phyloP scores from a whole-genome alignment of 257 asterid genomes.

The Solanum arcanum region DNA sequence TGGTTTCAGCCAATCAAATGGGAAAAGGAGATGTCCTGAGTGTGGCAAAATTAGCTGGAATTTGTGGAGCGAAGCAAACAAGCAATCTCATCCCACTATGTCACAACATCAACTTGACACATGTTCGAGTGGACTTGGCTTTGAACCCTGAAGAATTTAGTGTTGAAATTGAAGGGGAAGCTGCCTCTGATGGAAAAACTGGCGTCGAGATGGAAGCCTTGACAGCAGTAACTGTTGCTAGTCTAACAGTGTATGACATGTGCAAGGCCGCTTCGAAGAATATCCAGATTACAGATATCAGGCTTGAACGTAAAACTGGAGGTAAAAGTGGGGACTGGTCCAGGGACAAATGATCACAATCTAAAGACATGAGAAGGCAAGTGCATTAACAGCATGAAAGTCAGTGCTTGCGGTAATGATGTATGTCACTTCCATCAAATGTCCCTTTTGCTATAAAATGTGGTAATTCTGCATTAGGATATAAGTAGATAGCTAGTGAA shows the following conservation, averaged over 20 bases:
- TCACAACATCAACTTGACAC: conserved; percentile 60
- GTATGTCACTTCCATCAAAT: background rate
- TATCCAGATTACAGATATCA: conserved; percentile 45
- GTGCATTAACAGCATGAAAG: background rate
- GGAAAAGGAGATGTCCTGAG: conserved; percentile 75
- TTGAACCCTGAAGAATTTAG: conserved; percentile 44
- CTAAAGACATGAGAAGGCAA: background rate
- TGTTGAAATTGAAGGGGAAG: conserved; percentile 37
- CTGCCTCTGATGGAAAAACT: conserved; percentile 23
- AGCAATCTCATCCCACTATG: conserved; percentile 77
- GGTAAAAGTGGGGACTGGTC: conserved; percentile 87
- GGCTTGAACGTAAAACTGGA: conserved; percentile 64
- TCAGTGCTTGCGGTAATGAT: background rate
- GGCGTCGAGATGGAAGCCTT: conserved; percentile 95
- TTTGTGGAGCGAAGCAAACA: conserved; percentile 69
- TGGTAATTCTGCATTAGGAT: background rate
- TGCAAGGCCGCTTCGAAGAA: conserved; percentile 82
- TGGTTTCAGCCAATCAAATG: conserved; percentile 71
- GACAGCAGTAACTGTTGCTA: conserved; percentile 66
- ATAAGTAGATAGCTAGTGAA: background rate
- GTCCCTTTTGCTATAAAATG: background rate
- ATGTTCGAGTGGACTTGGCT: conserved; percentile 37
- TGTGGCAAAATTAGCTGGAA: conserved; percentile 73
- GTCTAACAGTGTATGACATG: conserved; percentile 84
- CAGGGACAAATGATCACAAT: conserved; percentile 19